phyloP scores from a whole-genome alignment of 805 yeast genomes.

The Pichia nakasei region DNA sequence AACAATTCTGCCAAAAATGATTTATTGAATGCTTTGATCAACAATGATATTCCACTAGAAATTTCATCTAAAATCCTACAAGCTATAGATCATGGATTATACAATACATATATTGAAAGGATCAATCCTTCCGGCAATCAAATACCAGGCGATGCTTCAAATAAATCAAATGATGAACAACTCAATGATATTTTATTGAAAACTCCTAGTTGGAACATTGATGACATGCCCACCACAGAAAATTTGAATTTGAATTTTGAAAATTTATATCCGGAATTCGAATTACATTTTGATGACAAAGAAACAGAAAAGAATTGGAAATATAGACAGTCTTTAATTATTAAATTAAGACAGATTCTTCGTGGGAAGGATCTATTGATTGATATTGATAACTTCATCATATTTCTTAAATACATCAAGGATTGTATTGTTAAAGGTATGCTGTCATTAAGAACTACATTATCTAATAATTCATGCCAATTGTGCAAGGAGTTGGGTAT shows the following conservation, averaged over 20 bases:
- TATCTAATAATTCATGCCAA: slow-evolving; percentile 68
- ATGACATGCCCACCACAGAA: slow-evolving; percentile 13
- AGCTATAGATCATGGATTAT: slow-evolving; percentile 22
- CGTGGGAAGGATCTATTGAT: slow-evolving; percentile 39
- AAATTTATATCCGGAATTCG: slow-evolving; percentile 21
- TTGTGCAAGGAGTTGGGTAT: slow-evolving; percentile 60
- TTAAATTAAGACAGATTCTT: slow-evolving; percentile 48
- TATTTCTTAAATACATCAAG: slow-evolving; percentile 29
- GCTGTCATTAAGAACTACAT: slow-evolving; percentile 73
- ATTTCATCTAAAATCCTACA: slow-evolving; percentile 21
- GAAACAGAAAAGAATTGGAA: slow-evolving; percentile 91
- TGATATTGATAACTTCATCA: slow-evolving; percentile 1
- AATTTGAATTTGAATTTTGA: slow-evolving; percentile 10
- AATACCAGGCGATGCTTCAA: not conserved
- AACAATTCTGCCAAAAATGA: slow-evolving; percentile 36
- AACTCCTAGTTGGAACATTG: slow-evolving; percentile 21
- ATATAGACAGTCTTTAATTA: slow-evolving; percentile 52
- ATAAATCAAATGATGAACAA: not conserved
- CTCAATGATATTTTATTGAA: slow-evolving; percentile 1
- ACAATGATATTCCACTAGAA: slow-evolving; percentile 24
- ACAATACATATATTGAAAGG: slow-evolving; percentile 15
- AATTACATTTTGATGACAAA: slow-evolving; percentile 46
- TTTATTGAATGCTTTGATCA: slow-evolving; percentile 32
- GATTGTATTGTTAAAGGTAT: slow-evolving; percentile 62
- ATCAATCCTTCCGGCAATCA: not conserved